Evolutionary conservation across 2,329 filamentous ascomycete genomes (phyloP), one percentile per base, ranked within the genome.

Genomic region (Curvularia verruculosa): DNA sequence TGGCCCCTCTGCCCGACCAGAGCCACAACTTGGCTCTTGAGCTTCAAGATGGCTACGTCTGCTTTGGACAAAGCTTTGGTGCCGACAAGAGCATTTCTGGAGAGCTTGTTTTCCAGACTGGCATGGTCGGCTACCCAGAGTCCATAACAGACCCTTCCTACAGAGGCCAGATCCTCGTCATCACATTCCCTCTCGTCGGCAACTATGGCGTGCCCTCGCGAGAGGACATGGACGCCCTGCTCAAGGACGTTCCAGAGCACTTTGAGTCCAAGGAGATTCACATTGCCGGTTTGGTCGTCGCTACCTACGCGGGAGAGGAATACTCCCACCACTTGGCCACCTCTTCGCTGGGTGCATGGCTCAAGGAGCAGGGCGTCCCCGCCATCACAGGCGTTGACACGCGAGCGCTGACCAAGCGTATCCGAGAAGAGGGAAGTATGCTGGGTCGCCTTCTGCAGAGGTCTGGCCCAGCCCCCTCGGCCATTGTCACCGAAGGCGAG

Each of bases 111-210:
- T 99, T 99, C 83, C 94, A 98, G 85, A 99, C 95, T 56, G 95
- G 95, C 79, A 96, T 98, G 93, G 95, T 98, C 69, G 95, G 95
- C 74, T 99, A 99, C 77, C 93, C 95, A 40, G 95, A 99, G 83
- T 96, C 89, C 46, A 84, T 95, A 69, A 94, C 91, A 59, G 91
- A 95, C 75, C 91, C 91, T 66, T 94, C 91, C 48, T 94, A 95
- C 79, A 89, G 90, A 48, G 91, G 91, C 61, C 94, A 99, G 81
- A 96, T 99, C 69, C 85, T 99, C 69, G 93, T 98, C 78, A 88
- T 98, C 72, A 99, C 94, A 52, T 97, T 96, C 78, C 95, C 94
- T 57, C 84, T 98, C 37, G 90, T 96, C 58, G 94, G 94, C 77
- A 99, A 98, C 83, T 99, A 99, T 81, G 94, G 94, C 77, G 95